Evolutionary conservation across 2,329 filamentous ascomycete species (phyloP).

Genomic region (Diplodia corticola): DNA sequence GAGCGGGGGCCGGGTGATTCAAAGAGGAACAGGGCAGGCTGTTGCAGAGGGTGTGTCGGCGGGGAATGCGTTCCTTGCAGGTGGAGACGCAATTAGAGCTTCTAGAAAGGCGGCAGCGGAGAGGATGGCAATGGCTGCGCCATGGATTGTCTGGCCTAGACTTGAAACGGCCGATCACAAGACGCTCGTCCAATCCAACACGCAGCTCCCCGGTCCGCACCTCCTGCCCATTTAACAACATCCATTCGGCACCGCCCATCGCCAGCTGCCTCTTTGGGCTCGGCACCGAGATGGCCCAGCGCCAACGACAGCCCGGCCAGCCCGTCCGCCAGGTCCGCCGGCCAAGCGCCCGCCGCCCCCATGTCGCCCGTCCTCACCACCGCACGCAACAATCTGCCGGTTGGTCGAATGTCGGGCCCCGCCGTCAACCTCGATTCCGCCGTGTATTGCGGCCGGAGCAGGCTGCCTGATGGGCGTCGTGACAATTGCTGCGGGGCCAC

Average conservation of each 20-base stretch:
- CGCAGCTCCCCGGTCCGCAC: background rate
- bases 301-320: background rate
- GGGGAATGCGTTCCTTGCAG: conserved; percentile 14
- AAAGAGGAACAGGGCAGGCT: background rate
- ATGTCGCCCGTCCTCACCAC: background rate
- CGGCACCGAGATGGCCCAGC: conserved; percentile 13
- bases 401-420: conserved; percentile 13
- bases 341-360: background rate
- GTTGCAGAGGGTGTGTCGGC: background rate
- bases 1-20: background rate
- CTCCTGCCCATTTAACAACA: conserved; percentile 8
- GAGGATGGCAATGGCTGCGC: background rate
- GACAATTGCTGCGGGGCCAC: background rate
- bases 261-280: conserved; percentile 1
- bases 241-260: conserved; percentile 6
- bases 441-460: background rate
- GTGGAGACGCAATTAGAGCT: conserved; percentile 1
- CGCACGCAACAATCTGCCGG: background rate
- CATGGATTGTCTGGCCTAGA: background rate
- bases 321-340: background rate
- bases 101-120: conserved; percentile 1
- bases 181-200: background rate
- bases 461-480: background rate
- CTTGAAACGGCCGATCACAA: conserved; percentile 20
- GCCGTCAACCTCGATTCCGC: background rate